These are phyloP conservation scores for Hypoxylon sp. DNA, from an alignment of 2,329 filamentous ascomycete genomes.

Conservation along the genomic window DNA sequence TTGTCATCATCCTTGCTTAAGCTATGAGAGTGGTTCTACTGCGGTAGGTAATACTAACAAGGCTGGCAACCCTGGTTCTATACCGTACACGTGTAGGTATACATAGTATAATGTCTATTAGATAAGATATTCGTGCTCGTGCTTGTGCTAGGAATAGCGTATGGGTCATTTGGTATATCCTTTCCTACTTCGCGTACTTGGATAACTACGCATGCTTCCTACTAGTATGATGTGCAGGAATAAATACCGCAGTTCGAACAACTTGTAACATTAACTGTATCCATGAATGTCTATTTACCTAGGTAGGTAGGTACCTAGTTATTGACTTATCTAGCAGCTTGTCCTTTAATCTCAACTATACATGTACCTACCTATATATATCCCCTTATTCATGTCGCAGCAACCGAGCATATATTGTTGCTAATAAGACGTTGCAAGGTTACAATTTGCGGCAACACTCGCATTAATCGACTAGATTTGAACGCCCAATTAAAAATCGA, in stretches of 20 bases:
- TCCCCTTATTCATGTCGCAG: not conserved
- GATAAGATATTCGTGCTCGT: not conserved
- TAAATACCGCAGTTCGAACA: not conserved
- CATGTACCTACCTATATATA: not conserved
- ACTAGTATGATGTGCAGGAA: not conserved
- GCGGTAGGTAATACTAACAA: not conserved
- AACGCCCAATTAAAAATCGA: not conserved
- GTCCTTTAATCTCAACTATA: not conserved
- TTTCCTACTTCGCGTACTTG: not conserved
- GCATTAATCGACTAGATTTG: not conserved
- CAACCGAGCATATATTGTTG: slow-evolving; percentile 1
- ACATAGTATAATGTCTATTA: not conserved
- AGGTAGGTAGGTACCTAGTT: not conserved
- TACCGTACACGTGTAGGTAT: not conserved
- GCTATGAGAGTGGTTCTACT: not conserved
- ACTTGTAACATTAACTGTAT: not conserved
- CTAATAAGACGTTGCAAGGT: too few species aligned
- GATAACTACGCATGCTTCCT: not conserved
- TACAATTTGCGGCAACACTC: not conserved
- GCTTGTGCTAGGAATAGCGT: slow-evolving; percentile 1
- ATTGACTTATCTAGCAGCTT: not conserved
- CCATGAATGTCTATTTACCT: not conserved
- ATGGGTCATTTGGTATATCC: not conserved
- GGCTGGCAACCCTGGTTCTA: slow-evolving; percentile 2
- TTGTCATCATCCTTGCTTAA: slow-evolving; percentile 3